phyloP scores from a whole-genome alignment of 257 asterid genomes.

The Lavandula angustifolia region DNA sequence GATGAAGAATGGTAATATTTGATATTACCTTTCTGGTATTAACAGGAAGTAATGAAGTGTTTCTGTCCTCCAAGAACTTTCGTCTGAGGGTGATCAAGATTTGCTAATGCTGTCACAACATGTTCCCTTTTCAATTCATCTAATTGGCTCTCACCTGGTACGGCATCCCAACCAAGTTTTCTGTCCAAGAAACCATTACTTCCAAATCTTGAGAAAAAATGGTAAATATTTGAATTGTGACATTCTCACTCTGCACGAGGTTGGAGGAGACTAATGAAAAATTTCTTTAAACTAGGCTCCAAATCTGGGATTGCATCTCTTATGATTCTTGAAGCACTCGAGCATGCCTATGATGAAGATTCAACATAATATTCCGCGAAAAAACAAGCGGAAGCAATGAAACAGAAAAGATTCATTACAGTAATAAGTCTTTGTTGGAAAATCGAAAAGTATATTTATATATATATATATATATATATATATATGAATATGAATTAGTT shows the following conservation, averaged over 20 bases:
- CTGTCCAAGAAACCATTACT: slow-evolving; percentile 29
- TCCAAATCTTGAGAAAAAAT: not conserved
- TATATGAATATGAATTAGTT: no score
- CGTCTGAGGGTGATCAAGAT: slow-evolving; percentile 41
- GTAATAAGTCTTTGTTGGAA: no score
- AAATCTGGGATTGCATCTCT: slow-evolving; percentile 45
- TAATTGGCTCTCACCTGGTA: slow-evolving; percentile 44
- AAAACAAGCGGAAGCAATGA: not conserved
- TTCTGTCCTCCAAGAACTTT: slow-evolving; percentile 33
- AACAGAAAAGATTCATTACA: slow-evolving; percentile 26
- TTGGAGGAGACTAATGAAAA: slow-evolving; percentile 40
- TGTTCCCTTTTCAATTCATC: slow-evolving; percentile 42
- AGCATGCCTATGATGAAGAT: slow-evolving; percentile 31
- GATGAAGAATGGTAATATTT: not conserved
- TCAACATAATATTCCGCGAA: not conserved
- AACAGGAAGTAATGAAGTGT: slow-evolving; percentile 40
- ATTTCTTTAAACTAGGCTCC: slow-evolving; percentile 34
- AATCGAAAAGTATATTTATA: no score
- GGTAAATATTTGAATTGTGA: not conserved
- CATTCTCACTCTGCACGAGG: slow-evolving; percentile 39
- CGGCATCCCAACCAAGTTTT: slow-evolving; percentile 44
- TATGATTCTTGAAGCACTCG: slow-evolving; percentile 33
- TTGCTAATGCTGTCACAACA: slow-evolving; percentile 39
- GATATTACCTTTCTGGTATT: slow-evolving; percentile 44
- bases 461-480: no score